Evolutionary conservation across 2,329 filamentous ascomycete genomes (phyloP), one percentile per base, ranked within the genome.

Genomic region (Pseudocercospora fijiensis): DNA sequence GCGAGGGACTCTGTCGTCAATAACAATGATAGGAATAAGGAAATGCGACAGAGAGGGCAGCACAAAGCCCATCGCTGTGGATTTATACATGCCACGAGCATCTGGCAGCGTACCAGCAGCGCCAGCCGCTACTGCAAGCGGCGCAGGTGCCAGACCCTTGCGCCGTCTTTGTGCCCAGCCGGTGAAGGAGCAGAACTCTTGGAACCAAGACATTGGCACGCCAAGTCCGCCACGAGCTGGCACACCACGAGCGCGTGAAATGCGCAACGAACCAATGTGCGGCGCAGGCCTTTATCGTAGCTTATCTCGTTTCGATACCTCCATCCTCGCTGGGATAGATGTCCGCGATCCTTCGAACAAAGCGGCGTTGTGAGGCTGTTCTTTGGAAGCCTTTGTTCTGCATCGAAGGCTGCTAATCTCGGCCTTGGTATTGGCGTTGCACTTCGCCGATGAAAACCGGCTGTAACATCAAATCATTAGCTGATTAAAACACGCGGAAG

Each of bases 281-380:
- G 43, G 24, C 58, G 49, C 27, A 28, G 28, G 45, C 37, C 37
- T 59, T 64, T 67, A 65, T 69, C 63, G 58, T 20, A 20, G 58
- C 67, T 67, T 67, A 65, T 67, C 65, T 67, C 58, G 57, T 62
- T 65, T 51, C 63, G 62, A 56, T 9, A 24, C 28, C 58, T 58
- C 58, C 61, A 33, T 58, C 58, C 62, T 60, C 57, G 65, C 62
- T 66, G 37, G 66, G 66, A 60, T 63, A 55, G 43, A 62, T n/a
- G 59, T 62, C 67, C 67, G 65, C 49, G 63, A 63, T 65, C 22
- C 57, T 66, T 51, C 27, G 26, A 10, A 41, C 13, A 41, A 28
- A n/a, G 45, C 41, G 52, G 57, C 41, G 49, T 28, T 47, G 22
- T 49, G 59, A 26, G 43, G 20, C 27, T 37, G 9, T 33, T 60